These are phyloP conservation scores for Simmondsia chinensis DNA, from an alignment of 148 eudicot species.

Conservation along the genomic window DNA sequence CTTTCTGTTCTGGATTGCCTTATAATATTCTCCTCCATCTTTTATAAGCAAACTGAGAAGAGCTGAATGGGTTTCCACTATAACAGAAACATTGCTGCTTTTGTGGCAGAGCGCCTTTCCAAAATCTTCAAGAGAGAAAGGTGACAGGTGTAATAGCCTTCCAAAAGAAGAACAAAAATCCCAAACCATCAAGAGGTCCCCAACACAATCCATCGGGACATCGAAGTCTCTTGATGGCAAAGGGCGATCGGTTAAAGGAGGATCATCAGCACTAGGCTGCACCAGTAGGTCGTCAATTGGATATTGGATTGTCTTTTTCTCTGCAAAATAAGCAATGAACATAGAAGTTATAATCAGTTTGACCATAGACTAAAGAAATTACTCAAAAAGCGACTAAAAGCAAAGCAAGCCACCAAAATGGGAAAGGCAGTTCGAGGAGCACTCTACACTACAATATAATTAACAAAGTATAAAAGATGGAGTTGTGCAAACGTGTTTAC, in stretches of 20 bases:
- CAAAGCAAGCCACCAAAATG: too few species aligned
- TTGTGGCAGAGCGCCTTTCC: slow-evolving; percentile 72
- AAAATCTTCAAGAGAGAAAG: slow-evolving; percentile 84
- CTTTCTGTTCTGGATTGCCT: slow-evolving; percentile 36
- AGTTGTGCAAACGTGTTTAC: too few species aligned
- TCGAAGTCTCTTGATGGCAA: slow-evolving; percentile 64
- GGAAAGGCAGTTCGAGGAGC: too few species aligned
- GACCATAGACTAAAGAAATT: not conserved
- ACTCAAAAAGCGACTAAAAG: not conserved
- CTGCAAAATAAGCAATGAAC: slow-evolving; percentile 23
- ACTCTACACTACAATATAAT: too few species aligned
- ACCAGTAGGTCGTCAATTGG: slow-evolving; percentile 89
- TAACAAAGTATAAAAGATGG: too few species aligned
- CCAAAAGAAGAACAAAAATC: slow-evolving; percentile 85
- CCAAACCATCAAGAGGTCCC: slow-evolving; percentile 91
- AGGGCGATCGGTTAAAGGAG: slow-evolving; percentile 60
- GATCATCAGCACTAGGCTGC: slow-evolving; percentile 66
- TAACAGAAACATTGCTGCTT: slow-evolving; percentile 61
- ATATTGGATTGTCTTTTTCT: slow-evolving; percentile 46
- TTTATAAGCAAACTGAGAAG: slow-evolving; percentile 73
- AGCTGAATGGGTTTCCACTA: slow-evolving; percentile 75
- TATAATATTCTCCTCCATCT: slow-evolving; percentile 53
- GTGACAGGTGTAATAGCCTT: slow-evolving; percentile 61
- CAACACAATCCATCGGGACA: slow-evolving; percentile 75
- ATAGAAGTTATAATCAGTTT: not conserved